These are phyloP conservation scores for Ogataea trehalophila DNA, from an alignment of 805 yeast species.

Conservation along the genomic window DNA sequence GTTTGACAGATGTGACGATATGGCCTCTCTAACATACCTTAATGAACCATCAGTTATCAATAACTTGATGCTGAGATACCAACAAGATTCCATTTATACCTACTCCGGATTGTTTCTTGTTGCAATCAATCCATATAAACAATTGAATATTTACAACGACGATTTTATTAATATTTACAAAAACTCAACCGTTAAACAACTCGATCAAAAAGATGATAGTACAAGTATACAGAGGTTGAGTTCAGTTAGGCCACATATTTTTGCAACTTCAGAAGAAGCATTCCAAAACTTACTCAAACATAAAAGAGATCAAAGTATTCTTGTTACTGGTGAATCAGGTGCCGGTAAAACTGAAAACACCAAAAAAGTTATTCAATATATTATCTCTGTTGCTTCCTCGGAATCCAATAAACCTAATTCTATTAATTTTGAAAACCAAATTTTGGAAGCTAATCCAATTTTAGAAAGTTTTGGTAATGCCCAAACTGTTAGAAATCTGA, in stretches of 20 bases:
- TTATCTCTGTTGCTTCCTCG: slow-evolving; percentile 63
- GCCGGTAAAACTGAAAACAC: slow-evolving; percentile 99
- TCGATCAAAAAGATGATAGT: slow-evolving; percentile 18
- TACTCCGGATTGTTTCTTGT: slow-evolving; percentile 94
- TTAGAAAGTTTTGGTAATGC: slow-evolving; percentile 96
- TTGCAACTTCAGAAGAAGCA: slow-evolving; percentile 84
- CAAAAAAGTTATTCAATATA: slow-evolving; percentile 86
- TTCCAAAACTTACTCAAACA: slow-evolving; percentile 67
- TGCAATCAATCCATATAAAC: slow-evolving; percentile 88
- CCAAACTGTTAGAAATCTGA: slow-evolving; percentile 88
- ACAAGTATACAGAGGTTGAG: slow-evolving; percentile 2
- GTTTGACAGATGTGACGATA: slow-evolving; percentile 86
- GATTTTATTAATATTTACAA: slow-evolving; percentile 50
- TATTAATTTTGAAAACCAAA: slow-evolving; percentile 70
- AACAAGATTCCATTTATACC: slow-evolving; percentile 78
- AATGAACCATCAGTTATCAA: slow-evolving; percentile 95
- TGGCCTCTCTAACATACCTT: slow-evolving; percentile 91
- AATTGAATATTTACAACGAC: slow-evolving; percentile 63
- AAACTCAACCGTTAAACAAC: slow-evolving; percentile 8
- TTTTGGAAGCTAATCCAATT: slow-evolving; percentile 91
- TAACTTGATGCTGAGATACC: slow-evolving; percentile 73
- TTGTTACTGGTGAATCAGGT: slow-evolving; percentile 98
- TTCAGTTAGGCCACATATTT: slow-evolving; percentile 75
- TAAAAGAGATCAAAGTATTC: slow-evolving; percentile 75
- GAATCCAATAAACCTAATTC: slow-evolving; percentile 21